Evolutionary conservation across 768 basidiomycete species (phyloP).

Genomic region (Trametes maxima): DNA sequence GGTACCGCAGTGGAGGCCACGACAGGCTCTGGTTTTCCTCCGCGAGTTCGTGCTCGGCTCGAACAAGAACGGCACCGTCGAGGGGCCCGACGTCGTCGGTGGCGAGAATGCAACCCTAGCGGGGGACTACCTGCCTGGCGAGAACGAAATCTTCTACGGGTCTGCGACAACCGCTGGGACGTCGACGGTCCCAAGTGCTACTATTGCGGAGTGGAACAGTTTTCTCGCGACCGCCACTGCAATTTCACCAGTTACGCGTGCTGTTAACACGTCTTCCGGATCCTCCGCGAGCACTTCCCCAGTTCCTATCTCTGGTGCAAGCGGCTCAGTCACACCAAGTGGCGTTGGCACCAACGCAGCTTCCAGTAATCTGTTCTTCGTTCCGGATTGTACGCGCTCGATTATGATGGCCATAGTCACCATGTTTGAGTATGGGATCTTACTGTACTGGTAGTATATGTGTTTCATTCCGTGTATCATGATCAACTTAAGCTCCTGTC

Average conservation of each 20-base stretch:
- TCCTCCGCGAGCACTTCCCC: neutral
- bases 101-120: conserved; percentile 53
- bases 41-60: conserved; percentile 69
- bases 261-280: neutral
- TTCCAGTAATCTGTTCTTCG: too few species aligned
- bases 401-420: too few species aligned
- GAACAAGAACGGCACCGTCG: conserved; percentile 59
- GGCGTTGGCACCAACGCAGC: too few species aligned
- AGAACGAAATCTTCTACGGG: conserved; percentile 57
- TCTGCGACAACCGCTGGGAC: conserved; percentile 35
- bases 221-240: conserved; percentile 31
- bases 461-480: too few species aligned
- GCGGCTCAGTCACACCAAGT: too few species aligned
- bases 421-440: too few species aligned
- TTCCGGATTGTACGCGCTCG: too few species aligned
- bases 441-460: too few species aligned
- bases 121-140: conserved; percentile 50
- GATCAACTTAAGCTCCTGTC: too few species aligned
- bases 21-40: conserved; percentile 60
- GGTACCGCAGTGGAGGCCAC: conserved; percentile 40
- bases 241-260: neutral
- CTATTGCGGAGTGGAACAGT: conserved; percentile 35
- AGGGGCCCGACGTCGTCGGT: conserved; percentile 42
- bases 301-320: neutral
- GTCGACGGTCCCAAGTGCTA: conserved; percentile 30